phyloP scores from a whole-genome alignment of 495 filamentous ascomycete genomes.

The Aspergillus funiculosus region DNA sequence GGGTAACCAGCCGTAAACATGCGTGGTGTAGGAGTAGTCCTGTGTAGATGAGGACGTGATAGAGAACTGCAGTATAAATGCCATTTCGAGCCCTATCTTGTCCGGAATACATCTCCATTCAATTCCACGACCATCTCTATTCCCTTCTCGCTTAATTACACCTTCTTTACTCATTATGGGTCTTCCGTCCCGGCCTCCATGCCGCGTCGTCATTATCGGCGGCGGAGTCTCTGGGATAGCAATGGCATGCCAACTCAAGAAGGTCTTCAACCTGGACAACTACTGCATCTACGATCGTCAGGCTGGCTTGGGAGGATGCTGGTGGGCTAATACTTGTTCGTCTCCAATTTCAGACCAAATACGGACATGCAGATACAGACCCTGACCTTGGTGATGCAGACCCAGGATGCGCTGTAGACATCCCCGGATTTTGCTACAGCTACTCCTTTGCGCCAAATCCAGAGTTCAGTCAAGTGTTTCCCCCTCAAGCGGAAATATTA shows the following conservation, averaged over 20 bases:
- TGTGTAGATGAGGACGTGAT: no score
- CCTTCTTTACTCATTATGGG: no score
- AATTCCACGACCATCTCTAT: background rate
- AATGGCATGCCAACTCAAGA: conserved; percentile 24
- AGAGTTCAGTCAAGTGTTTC: conserved; percentile 22
- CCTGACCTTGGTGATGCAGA: conserved; percentile 10
- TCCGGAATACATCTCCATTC: background rate
- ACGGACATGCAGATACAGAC: conserved; percentile 1
- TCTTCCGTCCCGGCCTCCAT: conserved; percentile 4
- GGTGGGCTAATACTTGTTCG: conserved; percentile 25
- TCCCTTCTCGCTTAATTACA: no score
- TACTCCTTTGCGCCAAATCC: conserved; percentile 27
- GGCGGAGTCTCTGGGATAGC: conserved; percentile 26
- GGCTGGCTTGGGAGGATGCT: conserved; percentile 23
- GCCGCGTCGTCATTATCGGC: conserved; percentile 25
- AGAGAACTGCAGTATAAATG: no score
- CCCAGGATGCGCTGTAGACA: conserved; percentile 26
- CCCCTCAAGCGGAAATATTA: conserved; percentile 13
- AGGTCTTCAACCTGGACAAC: conserved; percentile 18
- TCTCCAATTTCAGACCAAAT: background rate
- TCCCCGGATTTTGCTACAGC: conserved; percentile 25
- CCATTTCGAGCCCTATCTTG: background rate
- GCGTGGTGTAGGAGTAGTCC: no score
- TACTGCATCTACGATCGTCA: conserved; percentile 27
- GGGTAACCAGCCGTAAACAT: no score